Evolutionary conservation across 2,329 filamentous ascomycete species (phyloP).

Genomic region (Zymoseptoria ardabiliae): DNA sequence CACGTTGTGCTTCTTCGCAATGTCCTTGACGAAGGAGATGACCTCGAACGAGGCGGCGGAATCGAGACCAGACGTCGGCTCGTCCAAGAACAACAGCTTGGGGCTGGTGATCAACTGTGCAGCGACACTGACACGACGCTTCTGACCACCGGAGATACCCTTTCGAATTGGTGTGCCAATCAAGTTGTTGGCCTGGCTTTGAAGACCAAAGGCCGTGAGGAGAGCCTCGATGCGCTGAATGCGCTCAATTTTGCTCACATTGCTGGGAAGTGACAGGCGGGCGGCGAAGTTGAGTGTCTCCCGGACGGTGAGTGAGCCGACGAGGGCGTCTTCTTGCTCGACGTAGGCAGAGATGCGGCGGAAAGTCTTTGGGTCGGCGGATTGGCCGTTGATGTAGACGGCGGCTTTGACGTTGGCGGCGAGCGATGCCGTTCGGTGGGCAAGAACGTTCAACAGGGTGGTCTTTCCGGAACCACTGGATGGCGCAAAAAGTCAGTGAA

Average conservation of each 20-base stretch:
- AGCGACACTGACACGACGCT: constrained; percentile 70
- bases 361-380: constrained; percentile 49
- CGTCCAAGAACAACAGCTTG: constrained; percentile 74
- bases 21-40: constrained; percentile 60
- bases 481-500: constrained; percentile 4
- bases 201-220: constrained; percentile 65
- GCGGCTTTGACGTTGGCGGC: constrained; percentile 48
- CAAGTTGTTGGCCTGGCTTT: constrained; percentile 59
- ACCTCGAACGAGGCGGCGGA: constrained; percentile 71
- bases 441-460: constrained; percentile 73
- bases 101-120: constrained; percentile 75
- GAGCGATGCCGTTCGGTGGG: constrained; percentile 50
- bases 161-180: constrained; percentile 78
- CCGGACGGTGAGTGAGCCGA: constrained; percentile 70
- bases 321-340: constrained; percentile 80
- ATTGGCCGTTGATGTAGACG: constrained; percentile 56
- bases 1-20: constrained; percentile 61
- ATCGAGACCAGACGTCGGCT: constrained; percentile 77
- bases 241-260: constrained; percentile 51
- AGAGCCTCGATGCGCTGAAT: constrained; percentile 58
- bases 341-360: constrained; percentile 67
- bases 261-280: constrained; percentile 51
- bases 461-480: constrained; percentile 63
- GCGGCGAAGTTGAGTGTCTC: constrained; percentile 77
- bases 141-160: constrained; percentile 79